Evolutionary conservation across 768 basidiomycete genomes (phyloP), one percentile per base, ranked within the genome.

Genomic region (Hypholoma sublateritium): DNA sequence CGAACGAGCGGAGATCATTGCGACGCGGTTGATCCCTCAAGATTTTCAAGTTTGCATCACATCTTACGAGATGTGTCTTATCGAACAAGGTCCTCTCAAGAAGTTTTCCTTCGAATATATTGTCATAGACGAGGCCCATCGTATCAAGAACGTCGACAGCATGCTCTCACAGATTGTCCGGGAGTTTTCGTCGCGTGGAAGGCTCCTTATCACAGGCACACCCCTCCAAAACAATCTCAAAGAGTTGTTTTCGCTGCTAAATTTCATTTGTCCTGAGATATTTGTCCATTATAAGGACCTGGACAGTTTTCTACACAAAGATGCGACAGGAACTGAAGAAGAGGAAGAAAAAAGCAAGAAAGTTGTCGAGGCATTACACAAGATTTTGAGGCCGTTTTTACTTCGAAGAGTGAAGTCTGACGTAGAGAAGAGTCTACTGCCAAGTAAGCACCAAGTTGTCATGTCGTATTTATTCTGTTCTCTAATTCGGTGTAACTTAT

Each of bases 111-210:
- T 98, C 77, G 93, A 96, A 71, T 98, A 98, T 73, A 98, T 98
- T 71, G 85, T 91, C 62, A 98, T 99, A 66, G 96, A 99, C 74
- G 96, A 99, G 74, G 96, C 96, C 0, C 96, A 99, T 68, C 89
- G 97, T 21, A 99, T 99, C 82, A 98, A 98, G 78, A 98, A 98
- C 69, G 95, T 96, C 63, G 93, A 98, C 70, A 96, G 93, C 12
- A 89, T 98, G 65, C 82, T 99, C 14, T 88, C 88, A 14, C 93
- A 97, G 73, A 98, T 99, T 66, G 93, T 98, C 47, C 85, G 96
- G 48, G 78, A 89, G 2, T 98, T 98, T 74, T 82, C 84, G 65
- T 91, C 90, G 42, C 84, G 95, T 28, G 95, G 94, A 0, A 80
- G 97, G 41, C 74, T 99, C 55, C 80, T 99, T 52, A 98, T 99